Conservation (phyloP, 1,284 basidiomycete genomes). For the Mycosarcoma mackinlayi region DNA sequence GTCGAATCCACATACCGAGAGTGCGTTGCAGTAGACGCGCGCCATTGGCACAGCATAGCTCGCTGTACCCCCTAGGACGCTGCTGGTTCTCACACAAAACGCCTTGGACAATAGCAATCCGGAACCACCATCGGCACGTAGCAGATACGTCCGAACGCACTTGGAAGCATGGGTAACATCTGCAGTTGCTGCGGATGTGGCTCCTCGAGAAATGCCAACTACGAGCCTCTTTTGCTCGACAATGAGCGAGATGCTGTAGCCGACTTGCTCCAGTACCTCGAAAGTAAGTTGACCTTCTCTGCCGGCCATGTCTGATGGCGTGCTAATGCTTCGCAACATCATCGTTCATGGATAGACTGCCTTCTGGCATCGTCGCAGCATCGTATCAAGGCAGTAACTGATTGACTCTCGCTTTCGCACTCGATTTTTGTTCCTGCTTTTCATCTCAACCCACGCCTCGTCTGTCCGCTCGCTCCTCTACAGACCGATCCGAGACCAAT, state of each 20-base stretch:
- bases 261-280: constrained; percentile 94
- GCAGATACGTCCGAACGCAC: not conserved
- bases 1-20: too few species aligned
- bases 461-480: not conserved
- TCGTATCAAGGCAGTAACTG: not conserved
- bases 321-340: too few species aligned
- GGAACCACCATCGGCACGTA: not conserved
- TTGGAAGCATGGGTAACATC: constrained; percentile 59
- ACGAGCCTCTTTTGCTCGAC: constrained; percentile 91
- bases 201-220: constrained; percentile 50
- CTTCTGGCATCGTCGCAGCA: not conserved
- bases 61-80: too few species aligned
- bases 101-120: not conserved
- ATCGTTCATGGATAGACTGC: not conserved
- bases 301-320: not conserved
- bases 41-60: not conserved
- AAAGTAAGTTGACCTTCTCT: constrained; percentile 75
- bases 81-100: constrained; percentile 2
- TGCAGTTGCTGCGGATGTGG: constrained; percentile 61
- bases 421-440: not conserved
- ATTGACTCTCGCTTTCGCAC: too few species aligned
- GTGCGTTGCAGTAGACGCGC: not conserved
- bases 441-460: not conserved
- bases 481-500: constrained; percentile 68
- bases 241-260: constrained; percentile 99